Base-by-base conservation (phyloP, 495 filamentous ascomycete species). In the Neurospora sp. region DNA sequence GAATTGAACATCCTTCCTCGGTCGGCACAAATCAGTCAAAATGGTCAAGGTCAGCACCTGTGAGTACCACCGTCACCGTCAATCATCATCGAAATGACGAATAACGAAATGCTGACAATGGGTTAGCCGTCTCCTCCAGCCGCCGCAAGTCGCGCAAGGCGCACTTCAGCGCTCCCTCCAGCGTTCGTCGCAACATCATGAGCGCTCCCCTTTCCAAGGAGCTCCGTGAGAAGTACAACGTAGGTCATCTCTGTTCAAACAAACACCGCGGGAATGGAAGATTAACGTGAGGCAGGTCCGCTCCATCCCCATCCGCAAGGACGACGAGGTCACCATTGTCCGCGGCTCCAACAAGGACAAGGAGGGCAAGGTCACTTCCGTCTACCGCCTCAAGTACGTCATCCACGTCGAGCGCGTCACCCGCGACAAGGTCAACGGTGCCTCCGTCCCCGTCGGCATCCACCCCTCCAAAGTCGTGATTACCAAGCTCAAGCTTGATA, bases 381-480 rank as follows among this genome's bases (percentile, higher is more conserved):
- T 97, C 82, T 98, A 99, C 92, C 95, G 96, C 85, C 92, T 97
- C 79, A 98, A 98, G 87, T 99, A 93, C 86, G 87, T 91, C 81
- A 89, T 98, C 82, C 93, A 97, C 87, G 84, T 97, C 82, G 94
- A 97, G 90, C 92, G 93, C 77, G 89, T 99, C 79, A 88, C 89
- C 82, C 91, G 93, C 81, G 96, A 99, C 84, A 98, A 98, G 90
- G 90, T 89, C 81, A 94, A 92, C 83, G 94, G 94, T 82, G 93
- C 96, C 88, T 90, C 88, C 79, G 93, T 97, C 18, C 94, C 93
- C 74, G 85, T 97, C 82, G 92, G 91, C 81, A 91, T 98, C 84
- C 89, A 93, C 84, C 92, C 96, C 76, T 93, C 90, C 84, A 98
- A 98, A 84, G 92, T 96, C 77, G 89, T 94, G 84, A 92, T 98